phyloP scores from a whole-genome alignment of 2,329 filamentous ascomycete species.

The Geoglossum cookeanum region DNA sequence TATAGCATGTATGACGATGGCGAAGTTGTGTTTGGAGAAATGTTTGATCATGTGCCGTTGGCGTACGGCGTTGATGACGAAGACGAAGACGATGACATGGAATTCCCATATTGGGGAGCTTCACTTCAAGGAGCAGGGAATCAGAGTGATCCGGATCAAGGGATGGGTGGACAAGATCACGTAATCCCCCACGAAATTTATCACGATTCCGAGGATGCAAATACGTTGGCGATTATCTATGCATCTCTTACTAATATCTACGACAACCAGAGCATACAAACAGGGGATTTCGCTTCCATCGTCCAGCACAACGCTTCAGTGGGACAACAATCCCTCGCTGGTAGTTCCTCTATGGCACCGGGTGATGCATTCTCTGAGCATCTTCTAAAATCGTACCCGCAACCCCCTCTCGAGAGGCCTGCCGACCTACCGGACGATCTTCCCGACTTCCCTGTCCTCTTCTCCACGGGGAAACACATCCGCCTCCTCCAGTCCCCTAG shows the following conservation, averaged over 20 bases:
- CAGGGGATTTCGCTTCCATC: slow-evolving; percentile 3
- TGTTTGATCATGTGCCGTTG: neutral
- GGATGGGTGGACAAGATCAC: neutral
- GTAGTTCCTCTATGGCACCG: neutral
- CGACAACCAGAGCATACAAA: slow-evolving; percentile 5
- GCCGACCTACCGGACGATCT: neutral
- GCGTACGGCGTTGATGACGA: neutral
- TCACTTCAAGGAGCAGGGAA: slow-evolving; percentile 6
- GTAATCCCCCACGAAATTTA: neutral
- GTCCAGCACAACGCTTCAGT: neutral
- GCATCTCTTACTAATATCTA: neutral
- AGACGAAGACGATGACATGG: slow-evolving; percentile 5
- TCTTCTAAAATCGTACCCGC: neutral
- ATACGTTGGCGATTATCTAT: neutral
- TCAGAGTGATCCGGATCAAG: neutral
- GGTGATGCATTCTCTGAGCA: neutral
- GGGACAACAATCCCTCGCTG: neutral
- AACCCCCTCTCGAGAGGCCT: neutral
- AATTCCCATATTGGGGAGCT: slow-evolving; percentile 1
- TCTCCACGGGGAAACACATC: neutral
- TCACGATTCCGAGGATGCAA: neutral
- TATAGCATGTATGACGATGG: neutral
- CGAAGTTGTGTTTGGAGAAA: neutral
- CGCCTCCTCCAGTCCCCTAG: neutral
- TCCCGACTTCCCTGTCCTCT: slow-evolving; percentile 2